Evolutionary conservation across 768 basidiomycete genomes (phyloP).

Genomic region (Tylopilus rubrobrunneus): DNA sequence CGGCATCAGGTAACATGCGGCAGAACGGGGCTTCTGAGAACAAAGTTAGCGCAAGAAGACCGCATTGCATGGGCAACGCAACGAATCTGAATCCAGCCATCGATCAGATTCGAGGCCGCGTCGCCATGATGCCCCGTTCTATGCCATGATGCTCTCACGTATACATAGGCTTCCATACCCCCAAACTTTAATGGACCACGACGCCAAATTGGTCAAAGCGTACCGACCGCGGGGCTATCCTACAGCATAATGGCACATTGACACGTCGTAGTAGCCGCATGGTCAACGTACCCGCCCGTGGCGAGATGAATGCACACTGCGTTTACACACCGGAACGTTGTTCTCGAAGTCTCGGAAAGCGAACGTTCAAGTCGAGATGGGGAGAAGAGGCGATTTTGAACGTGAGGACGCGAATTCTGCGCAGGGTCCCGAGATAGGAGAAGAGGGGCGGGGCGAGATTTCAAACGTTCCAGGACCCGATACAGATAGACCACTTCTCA

Average conservation of each 20-base stretch:
- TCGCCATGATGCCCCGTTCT: background rate
- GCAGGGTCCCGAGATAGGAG: too few relatives aligned
- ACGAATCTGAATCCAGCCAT: background rate
- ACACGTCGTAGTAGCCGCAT: background rate
- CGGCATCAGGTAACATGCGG: background rate
- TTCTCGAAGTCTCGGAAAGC: too few relatives aligned
- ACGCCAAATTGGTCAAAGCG: background rate
- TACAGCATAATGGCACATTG: background rate
- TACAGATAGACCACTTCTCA: background rate
- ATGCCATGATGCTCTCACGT: background rate
- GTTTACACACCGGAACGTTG: background rate
- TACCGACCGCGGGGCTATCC: background rate
- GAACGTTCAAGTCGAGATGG: background rate
- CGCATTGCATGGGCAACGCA: background rate
- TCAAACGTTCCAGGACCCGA: background rate
- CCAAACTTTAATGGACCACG: background rate
- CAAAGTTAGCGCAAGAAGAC: constrained; percentile 12
- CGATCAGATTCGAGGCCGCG: background rate
- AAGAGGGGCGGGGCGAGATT: too few relatives aligned
- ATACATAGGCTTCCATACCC: background rate
- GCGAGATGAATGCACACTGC: background rate
- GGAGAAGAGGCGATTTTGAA: background rate
- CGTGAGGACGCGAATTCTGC: too few relatives aligned
- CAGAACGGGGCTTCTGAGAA: background rate
- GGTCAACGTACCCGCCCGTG: background rate